Conservation (phyloP, 495 filamentous ascomycete genomes). For the Tuber indicum region DNA sequence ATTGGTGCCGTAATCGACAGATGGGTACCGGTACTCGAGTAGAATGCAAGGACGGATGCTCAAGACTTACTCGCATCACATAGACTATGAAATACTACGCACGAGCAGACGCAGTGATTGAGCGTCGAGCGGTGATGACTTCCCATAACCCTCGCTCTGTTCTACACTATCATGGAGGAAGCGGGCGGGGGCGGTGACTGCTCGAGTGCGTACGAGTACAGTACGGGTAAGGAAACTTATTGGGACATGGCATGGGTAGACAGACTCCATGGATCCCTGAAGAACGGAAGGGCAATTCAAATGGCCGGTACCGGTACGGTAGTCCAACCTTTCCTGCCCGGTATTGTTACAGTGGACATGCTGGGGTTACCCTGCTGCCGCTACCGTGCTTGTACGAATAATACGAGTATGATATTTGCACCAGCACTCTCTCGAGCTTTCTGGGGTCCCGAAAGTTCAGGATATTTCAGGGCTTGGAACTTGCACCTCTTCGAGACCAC, state of each 20-base stretch:
- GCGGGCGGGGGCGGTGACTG: neutral
- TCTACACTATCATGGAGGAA: neutral
- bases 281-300: neutral
- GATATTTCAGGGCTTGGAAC: neutral
- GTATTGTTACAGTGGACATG: neutral
- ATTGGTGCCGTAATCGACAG: neutral
- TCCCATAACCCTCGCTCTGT: neutral
- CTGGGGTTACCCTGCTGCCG: conserved; percentile 1
- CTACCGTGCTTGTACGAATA: neutral
- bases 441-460: neutral
- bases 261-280: neutral
- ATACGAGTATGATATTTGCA: neutral
- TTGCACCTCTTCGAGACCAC: neutral
- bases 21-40: no score
- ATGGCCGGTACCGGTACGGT: neutral
- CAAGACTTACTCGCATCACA: neutral
- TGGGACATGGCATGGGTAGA: neutral
- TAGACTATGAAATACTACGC: neutral
- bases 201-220: no score
- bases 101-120: neutral
- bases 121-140: no score
- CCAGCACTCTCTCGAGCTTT: neutral
- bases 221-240: neutral
- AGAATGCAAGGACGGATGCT: neutral
- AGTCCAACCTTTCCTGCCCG: neutral